Evolutionary conservation across 768 basidiomycete genomes (phyloP).

Genomic region (Dioszegia crocea): DNA sequence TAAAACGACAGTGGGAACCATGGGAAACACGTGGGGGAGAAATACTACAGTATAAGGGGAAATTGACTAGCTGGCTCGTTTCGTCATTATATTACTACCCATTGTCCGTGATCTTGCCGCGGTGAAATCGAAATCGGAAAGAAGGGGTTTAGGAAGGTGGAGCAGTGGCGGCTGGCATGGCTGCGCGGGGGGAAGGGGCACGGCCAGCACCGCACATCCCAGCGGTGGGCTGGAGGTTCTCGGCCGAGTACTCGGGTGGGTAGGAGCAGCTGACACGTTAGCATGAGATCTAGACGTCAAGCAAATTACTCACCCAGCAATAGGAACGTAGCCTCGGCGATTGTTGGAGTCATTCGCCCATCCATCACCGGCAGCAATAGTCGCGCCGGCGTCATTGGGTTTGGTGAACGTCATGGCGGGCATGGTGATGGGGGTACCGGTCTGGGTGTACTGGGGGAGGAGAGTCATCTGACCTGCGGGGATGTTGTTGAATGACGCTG

Average conservation of each 20-base stretch:
- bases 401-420: slow-evolving; percentile 58
- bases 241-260: slow-evolving; percentile 40
- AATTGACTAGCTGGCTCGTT: too few relatives aligned
- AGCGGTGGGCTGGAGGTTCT: slow-evolving; percentile 27
- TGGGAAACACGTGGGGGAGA: too few relatives aligned
- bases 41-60: too few relatives aligned
- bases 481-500: slow-evolving; percentile 54
- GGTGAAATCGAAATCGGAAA: not conserved
- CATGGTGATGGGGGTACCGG: slow-evolving; percentile 59
- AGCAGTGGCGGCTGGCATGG: slow-evolving; percentile 16
- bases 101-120: not conserved
- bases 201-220: slow-evolving; percentile 44
- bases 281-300: not conserved
- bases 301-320: slow-evolving; percentile 24
- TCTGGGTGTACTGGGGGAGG: slow-evolving; percentile 65
- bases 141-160: slow-evolving; percentile 1
- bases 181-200: slow-evolving; percentile 8
- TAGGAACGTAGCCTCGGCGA: slow-evolving; percentile 25
- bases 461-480: slow-evolving; percentile 51
- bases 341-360: slow-evolving; percentile 53
- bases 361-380: slow-evolving; percentile 56
- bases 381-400: slow-evolving; percentile 40
- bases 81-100: too few relatives aligned
- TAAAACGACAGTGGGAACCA: too few relatives aligned
- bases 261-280: slow-evolving; percentile 32